Evolutionary conservation across 164 flowering plant species (phyloP).

Genomic region (Nymphaea thermarum): DNA sequence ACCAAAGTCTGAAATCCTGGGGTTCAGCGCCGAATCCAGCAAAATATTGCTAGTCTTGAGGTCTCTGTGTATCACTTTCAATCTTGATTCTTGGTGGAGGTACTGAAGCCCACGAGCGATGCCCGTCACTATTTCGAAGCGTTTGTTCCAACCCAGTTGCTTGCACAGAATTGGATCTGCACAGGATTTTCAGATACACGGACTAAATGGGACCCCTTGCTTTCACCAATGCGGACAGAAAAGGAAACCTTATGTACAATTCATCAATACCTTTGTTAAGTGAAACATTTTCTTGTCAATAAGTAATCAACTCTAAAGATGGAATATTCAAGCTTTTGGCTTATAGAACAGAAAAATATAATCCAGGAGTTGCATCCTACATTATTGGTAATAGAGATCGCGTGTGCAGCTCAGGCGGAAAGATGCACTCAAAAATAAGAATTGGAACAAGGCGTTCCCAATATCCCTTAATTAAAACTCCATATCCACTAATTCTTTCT

Average conservation of each 20-base stretch:
- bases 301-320: no score
- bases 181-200: background rate
- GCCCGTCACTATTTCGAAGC: slow-evolving; percentile 24
- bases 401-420: no score
- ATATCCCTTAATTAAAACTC: no score
- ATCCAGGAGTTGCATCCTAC: no score
- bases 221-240: background rate
- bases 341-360: background rate
- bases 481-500: no score
- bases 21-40: slow-evolving; percentile 26
- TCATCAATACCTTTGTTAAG: no score
- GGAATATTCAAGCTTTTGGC: background rate
- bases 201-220: no score
- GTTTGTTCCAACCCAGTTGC: slow-evolving; percentile 25
- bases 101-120: slow-evolving; percentile 33
- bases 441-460: no score
- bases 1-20: slow-evolving; percentile 46
- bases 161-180: slow-evolving; percentile 19
- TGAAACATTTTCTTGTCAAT: no score
- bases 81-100: slow-evolving; percentile 32
- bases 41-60: slow-evolving; percentile 35
- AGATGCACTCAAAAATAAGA: no score
- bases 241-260: background rate
- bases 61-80: slow-evolving; percentile 36
- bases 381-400: no score